Conservation (phyloP, 2,329 filamentous ascomycete genomes). For the Coniochaeta sp. region DNA sequence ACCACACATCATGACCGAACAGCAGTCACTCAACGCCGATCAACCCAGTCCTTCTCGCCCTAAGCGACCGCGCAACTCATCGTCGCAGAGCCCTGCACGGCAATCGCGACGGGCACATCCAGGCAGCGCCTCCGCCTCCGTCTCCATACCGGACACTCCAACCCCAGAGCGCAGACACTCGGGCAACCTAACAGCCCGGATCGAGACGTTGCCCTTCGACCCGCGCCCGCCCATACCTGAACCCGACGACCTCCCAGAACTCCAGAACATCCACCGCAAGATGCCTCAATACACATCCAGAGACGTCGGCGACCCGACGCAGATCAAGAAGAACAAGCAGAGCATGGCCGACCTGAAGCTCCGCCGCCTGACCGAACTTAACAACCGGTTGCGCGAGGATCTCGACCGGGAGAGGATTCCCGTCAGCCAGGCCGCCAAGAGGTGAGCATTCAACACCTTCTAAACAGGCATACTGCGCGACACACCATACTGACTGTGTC, state of each 20-base stretch:
- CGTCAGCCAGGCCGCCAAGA: slow-evolving; percentile 86
- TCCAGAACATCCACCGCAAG: not conserved
- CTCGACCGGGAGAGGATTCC: slow-evolving; percentile 92
- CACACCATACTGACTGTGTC: slow-evolving; percentile 4
- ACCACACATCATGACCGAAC: slow-evolving; percentile 1
- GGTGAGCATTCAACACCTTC: slow-evolving; percentile 43
- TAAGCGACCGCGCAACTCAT: not conserved
- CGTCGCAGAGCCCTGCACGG: not conserved
- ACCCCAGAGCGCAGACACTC: not conserved
- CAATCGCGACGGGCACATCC: not conserved
- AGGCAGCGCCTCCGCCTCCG: too few species aligned
- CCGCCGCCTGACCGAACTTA: slow-evolving; percentile 90
- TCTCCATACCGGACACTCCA: not conserved
- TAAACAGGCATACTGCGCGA: not conserved
- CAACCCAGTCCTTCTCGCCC: not conserved
- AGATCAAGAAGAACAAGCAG: slow-evolving; percentile 90
- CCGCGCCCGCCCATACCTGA: not conserved
- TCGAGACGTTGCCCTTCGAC: not conserved
- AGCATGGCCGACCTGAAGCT: slow-evolving; percentile 99
- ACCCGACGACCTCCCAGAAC: not conserved
- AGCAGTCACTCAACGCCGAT: not conserved
- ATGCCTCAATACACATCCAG: slow-evolving; percentile 63
- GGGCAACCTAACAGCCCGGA: not conserved
- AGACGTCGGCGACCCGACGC: slow-evolving; percentile 60
- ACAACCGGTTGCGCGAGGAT: slow-evolving; percentile 92